phyloP scores from a whole-genome alignment of 345 rosid species.

The Gossypium turneri region DNA sequence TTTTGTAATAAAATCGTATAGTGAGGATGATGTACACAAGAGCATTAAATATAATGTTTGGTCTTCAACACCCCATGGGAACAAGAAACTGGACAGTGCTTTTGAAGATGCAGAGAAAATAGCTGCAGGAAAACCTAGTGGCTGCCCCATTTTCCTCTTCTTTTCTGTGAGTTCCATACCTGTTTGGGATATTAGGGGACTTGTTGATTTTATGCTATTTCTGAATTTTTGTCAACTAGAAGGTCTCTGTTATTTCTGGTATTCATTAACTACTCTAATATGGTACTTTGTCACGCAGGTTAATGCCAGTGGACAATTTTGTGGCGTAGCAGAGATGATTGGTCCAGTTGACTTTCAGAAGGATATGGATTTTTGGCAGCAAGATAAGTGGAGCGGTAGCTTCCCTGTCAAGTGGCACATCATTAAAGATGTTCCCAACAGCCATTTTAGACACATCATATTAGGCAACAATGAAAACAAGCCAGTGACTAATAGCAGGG shows the following conservation, averaged over 20 bases:
- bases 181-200: neutral
- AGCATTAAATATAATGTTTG: slow-evolving; percentile 90
- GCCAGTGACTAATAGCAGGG: slow-evolving; percentile 97
- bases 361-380: slow-evolving; percentile 99
- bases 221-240: neutral
- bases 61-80: slow-evolving; percentile 94
- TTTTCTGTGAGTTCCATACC: slow-evolving; percentile 5
- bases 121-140: slow-evolving; percentile 40
- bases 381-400: slow-evolving; percentile 98
- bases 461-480: slow-evolving; percentile 88
- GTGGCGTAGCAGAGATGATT: slow-evolving; percentile 96
- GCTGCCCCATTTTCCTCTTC: slow-evolving; percentile 67
- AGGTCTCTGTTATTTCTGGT: neutral
- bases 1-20: slow-evolving; percentile 90
- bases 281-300: slow-evolving; percentile 45
- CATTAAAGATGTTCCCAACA: slow-evolving; percentile 80
- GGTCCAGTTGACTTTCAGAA: slow-evolving; percentile 75
- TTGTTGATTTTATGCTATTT: neutral
- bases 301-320: slow-evolving; percentile 93
- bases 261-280: slow-evolving; percentile 16
- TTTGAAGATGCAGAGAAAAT: slow-evolving; percentile 70
- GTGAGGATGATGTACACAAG: slow-evolving; percentile 98
- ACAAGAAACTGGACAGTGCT: slow-evolving; percentile 78
- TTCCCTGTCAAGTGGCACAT: slow-evolving; percentile 93
- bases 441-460: slow-evolving; percentile 70